Evolutionary conservation across 805 yeast genomes (phyloP), one percentile per base, ranked within the genome.

Genomic region (Ascoidea rubescens): DNA sequence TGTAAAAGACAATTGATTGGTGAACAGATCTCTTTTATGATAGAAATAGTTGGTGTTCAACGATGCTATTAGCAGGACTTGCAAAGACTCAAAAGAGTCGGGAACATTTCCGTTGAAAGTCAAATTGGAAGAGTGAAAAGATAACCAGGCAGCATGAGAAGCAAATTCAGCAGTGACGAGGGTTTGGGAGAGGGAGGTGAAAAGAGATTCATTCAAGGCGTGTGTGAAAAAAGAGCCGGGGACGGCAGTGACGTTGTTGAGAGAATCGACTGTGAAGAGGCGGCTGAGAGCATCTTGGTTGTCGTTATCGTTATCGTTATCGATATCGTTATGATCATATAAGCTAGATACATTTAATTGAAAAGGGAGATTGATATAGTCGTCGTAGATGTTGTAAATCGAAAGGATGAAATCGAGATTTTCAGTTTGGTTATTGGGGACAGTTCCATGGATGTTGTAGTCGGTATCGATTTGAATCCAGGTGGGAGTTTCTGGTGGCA

Each of bases 51-150:
- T 7, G 10, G 31, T 68, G 31, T 49, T 54, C 50, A 67, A 72
- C 4, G 67, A 68, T 21, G 80, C 75, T 5, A 63, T 62, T 33
- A 83, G 64, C 2, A 67, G 66, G 31, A 82, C 68, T 0, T 59
- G 50, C 14, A 73, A 54, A 3, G 57, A 52, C 14, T 72, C 71
- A 46, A 81, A 77, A 56, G 71, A 66, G 5, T 62, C 58, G 3
- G 88, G 87, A 21, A 82, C 84, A 16, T 67, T 62, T 32, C 99
- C 99, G 45, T 66, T 64, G 52, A 91, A 72, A 0, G 95, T 82
- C 62, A 75, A 69, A 61, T 84, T 87, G 8, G 73, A 57, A 48
- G 67, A 58, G 63, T 80, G 76, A 62, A 76, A 89, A 1, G 69
- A 58, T 49, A 91, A 70, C 98, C 98, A 91, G 21, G 28, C 68